Evolutionary conservation across 1,139 yeast species (phyloP), one percentile per base, ranked within the genome.

Genomic region (Schwanniomyces etchellsii): DNA sequence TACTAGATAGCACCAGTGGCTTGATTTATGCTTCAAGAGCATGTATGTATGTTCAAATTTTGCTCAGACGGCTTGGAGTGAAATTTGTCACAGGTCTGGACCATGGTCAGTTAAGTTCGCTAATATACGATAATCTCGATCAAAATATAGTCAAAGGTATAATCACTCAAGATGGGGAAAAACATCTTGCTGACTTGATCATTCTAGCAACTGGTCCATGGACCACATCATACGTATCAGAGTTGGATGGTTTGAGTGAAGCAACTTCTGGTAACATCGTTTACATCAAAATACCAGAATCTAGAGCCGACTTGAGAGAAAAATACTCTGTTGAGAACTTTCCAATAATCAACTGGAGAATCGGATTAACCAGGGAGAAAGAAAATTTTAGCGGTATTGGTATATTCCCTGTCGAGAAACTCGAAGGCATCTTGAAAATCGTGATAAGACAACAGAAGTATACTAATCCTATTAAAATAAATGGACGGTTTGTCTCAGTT

Each of bases 151-250:
- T 23, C 7, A 23, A 7, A 7, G 68, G 67, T 5, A 44, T 62
- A 16, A 29, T 33, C 20, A 52, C 64, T 4, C 38, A 39, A 10
- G 63, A 56, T 38, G 64, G 60, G 0, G 31, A 30, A 18, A 16
- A 5, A 1, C 58, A 60, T 25, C 4, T 15, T 7, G 55, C 61
- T 1, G 63, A 57, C 28, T 39, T 55, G n/a, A 57, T 53, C 4
- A 53, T 65, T 18, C 41, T 60, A 9, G 54, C 59, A 16, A 48
- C 62, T 26, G 72, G 72, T 20, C 63, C 69, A 5, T 65, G 71
- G 71, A 47, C 66, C 14, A 51, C 60, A 4, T 38, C 50, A 4
- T 35, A 62, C 3, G 50, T 64, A n/a, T 57, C 56, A 6, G 57
- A 54, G 30, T 39, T 60, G 4, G 48, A 47, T 20, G 60, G 59